Conservation (phyloP, 2,329 filamentous ascomycete genomes). For the Fusarium anguioides region DNA sequence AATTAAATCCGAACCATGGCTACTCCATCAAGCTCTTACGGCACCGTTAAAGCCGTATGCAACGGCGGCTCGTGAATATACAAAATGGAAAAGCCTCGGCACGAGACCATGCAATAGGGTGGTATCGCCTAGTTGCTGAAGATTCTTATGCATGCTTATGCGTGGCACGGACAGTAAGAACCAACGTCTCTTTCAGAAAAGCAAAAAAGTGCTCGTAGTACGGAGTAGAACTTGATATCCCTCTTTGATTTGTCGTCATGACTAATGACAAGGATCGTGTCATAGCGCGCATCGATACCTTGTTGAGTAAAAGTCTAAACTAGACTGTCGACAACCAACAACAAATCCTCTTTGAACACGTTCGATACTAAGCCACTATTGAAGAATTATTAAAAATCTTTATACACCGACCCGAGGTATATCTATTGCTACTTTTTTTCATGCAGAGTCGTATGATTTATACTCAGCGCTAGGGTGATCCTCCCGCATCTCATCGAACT, state of each 20-base stretch:
- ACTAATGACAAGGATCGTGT: not conserved
- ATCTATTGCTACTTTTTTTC: not conserved
- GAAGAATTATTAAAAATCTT: rapidly evolving
- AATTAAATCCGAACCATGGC: not conserved
- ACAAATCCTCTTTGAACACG: not conserved
- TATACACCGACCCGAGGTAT: not conserved
- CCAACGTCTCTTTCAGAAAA: not conserved
- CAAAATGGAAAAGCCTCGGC: too few species aligned
- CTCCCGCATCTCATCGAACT: not conserved
- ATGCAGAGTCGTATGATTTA: conserved; percentile 5
- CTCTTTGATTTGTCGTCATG: not conserved
- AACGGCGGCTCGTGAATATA: not conserved
- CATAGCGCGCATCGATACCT: not conserved
- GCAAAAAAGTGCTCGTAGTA: too few species aligned
- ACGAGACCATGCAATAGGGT: not conserved
- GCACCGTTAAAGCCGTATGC: not conserved
- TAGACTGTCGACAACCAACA: not conserved
- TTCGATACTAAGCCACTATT: not conserved
- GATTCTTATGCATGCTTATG: not conserved
- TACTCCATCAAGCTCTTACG: too few species aligned
- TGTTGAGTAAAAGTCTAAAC: not conserved
- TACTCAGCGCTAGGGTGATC: not conserved
- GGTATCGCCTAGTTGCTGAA: not conserved
- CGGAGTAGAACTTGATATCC: too few species aligned
- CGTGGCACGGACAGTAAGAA: not conserved